Base-by-base conservation (phyloP, 164 flowering plant species). In the Litsea cubeba region DNA sequence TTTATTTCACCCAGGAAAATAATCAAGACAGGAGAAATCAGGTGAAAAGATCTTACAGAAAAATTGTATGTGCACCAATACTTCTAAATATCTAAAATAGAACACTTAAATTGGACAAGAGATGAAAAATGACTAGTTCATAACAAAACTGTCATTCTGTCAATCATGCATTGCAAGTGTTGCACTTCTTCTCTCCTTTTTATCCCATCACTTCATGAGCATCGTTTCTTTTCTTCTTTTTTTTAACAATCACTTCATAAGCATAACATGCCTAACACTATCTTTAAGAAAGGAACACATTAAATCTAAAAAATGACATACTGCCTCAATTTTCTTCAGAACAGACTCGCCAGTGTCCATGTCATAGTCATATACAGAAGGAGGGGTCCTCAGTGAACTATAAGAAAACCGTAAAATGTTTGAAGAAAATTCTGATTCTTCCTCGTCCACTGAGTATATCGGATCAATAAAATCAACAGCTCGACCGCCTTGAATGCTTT, bases 321-420 rank as follows among this genome's bases (percentile, higher is more conserved):
- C 97, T 25, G 85, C 73, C 65, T 89, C 87, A 74, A 79, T 82
- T 81, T 90, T 92, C 90, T 92, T 93, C 81, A 90, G 57, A 68
- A 91, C 95, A 77, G 92, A 85, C 71, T 77, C 60, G 54, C 92
- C 90, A 11, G 86, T 76, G 79, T 89, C 84, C 98, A 95, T 87
- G 84, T 92, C 98, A 83, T 90, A 87, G 77, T 92, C 97, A 79
- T 90, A 95, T 1, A 88, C 88, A 60, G 98, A 90, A 35, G 73
- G 79, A 68, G 98, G 98, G 24, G 97, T 95, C 84, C 76, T 90
- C 92, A 95, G 17, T 72, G 98, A 92, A 86, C 91, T 87, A 78
- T 92, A 92, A 26, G 71, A 75, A 83, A 83, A 90, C 73, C 95
- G 83, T 62, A 92, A 78, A 79, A 92, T 83, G 74, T 84, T 83